Evolutionary conservation across 306 rosid species (phyloP), one percentile per base, ranked within the genome.

Genomic region (Vigna reflexopilosa): DNA sequence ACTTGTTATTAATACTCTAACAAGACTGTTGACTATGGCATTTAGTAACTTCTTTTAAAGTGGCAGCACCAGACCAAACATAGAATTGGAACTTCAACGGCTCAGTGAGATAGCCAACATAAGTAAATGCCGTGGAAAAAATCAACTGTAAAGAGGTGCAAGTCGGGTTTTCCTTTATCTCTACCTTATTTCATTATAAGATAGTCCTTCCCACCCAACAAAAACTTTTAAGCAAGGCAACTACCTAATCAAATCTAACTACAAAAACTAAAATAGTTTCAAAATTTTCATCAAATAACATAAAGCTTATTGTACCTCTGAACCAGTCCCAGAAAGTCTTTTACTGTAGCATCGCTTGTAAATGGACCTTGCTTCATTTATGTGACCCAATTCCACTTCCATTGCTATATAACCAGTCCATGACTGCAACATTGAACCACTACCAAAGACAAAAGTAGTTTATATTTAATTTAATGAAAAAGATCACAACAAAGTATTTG

Each of bases 331-430:
- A 0, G 84, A 59, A 78, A 95, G 86, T 83, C 90, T 91, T 81
- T 93, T 93, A 84, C 90, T 85, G 79, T 89, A 93, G 87, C 98
- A 95, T 82, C 92, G 89, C 87, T 85, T 95, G 77, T 91, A 95
- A 80, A 93, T 49, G 78, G 98, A 87, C 75, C 98, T 88, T 64
- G 98, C 97, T 86, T 86, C 90, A 81, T 81, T 92, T 67, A 83
- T 79, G 84, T 91, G 83, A 59, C 90, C 93, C 76, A 72, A 84
- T 81, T 88, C 90, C 83, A 86, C 84, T 86, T 95, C 98, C 98
- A 91, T 91, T 61, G 90, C 79, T 75, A 89, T 87, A 84, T 92
- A 95, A 66, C 91, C 82, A 71, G 77, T 84, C 98, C 98, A 95
- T 49, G 93, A 95, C 86, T 91, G 93, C 75, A 86, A 78, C 91